Base-by-base conservation (phyloP, 2,329 filamentous ascomycete species). In the Polytolypa hystricis region DNA sequence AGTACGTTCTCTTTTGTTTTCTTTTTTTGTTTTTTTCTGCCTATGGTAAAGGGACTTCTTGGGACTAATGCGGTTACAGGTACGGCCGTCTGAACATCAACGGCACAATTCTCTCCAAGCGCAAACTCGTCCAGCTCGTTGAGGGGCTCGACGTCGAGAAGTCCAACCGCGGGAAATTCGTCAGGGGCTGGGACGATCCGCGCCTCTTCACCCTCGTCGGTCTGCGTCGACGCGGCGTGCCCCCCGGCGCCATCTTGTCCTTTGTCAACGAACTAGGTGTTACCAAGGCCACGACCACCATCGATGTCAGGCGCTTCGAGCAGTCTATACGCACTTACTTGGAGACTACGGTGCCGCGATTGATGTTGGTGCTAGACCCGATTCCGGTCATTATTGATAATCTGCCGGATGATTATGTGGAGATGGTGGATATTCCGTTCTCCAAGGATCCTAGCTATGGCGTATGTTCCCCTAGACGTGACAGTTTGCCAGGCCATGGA, bases 191-290 rank as follows among this genome's bases (percentile, higher is more conserved):
- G 84, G 82, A 93, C 49, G 85, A 93, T 51, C 85, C 85, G 11
- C 73, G 85, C 23, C 68, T 94, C 4, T 91, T 81, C 61, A 93
- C 85, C 2, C 66, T 93, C 14, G 83, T 85, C 39, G 84, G 74
- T 1, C 73, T 93, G 34, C 77, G 82, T 35, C 73, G 85, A 38
- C 73, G 85, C 41, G 85, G 85, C 53, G 74, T 93, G 0, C 85
- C 85, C 1, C 84, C 85, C 0, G 81, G 81, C 14, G 84, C 84
- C 2, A 79, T 93, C 42, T 71, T 93, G 39, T 79, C 81, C 36
- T 93, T 93, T 49, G 76, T 93, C 34, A 82, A 84, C 46, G 84
- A 93, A 60, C 74, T 93, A 14, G 85, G 85, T 21, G 84, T 93
- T 21, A 91, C 85, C 0, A 87, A 84, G 16, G 71, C 79, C 25